A percentile compares a stretch with the other conserved stretches of the same genome.
These are phyloP conservation scores for Colletotrichum acutatum DNA, from an alignment of 2,329 filamentous ascomycete genomes.

Conservation along the genomic window DNA sequence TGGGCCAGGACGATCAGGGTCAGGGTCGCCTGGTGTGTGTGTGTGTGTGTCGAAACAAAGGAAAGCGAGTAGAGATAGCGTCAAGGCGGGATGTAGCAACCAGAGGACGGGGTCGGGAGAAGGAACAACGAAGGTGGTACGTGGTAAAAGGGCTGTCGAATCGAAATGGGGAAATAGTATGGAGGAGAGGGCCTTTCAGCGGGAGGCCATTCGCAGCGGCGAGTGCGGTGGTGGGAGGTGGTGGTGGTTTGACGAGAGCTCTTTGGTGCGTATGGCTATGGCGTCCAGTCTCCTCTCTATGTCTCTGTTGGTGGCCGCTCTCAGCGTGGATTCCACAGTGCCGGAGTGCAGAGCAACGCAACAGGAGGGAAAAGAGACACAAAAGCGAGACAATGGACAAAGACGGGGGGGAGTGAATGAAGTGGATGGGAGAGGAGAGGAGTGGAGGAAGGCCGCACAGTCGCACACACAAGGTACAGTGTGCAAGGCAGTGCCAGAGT, in stretches of 20 bases:
- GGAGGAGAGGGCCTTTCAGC: conserved; percentile 19
- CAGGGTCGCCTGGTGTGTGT: not conserved
- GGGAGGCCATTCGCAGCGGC: conserved; percentile 21
- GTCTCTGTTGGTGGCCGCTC: conserved; percentile 19
- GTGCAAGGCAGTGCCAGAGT: not conserved
- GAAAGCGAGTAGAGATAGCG: conserved; percentile 18
- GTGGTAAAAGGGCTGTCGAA: not conserved
- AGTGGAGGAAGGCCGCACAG: conserved; percentile 2
- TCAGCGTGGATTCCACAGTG: conserved; percentile 34
- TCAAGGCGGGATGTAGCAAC: conserved; percentile 14
- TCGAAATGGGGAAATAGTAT: conserved; percentile 3
- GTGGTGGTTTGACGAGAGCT: not conserved
- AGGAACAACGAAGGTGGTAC: conserved; percentile 21
- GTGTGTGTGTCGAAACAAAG: conserved; percentile 29
- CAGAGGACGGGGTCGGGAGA: conserved; percentile 23
- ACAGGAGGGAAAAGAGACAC: not conserved
- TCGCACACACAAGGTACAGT: not conserved
- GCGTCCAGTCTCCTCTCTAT: not conserved
- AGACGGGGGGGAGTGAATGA: conserved; percentile 15
- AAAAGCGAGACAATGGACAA: not conserved
- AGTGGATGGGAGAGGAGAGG: conserved; percentile 12
- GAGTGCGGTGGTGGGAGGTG: not conserved
- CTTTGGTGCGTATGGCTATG: conserved; percentile 5
- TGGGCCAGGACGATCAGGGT: conserved; percentile 4
- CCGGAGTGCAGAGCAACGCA: conserved; percentile 11